Evolutionary conservation across 2,329 filamentous ascomycete species (phyloP), one percentile per base, ranked within the genome.

Genomic region (Dothistroma pini): DNA sequence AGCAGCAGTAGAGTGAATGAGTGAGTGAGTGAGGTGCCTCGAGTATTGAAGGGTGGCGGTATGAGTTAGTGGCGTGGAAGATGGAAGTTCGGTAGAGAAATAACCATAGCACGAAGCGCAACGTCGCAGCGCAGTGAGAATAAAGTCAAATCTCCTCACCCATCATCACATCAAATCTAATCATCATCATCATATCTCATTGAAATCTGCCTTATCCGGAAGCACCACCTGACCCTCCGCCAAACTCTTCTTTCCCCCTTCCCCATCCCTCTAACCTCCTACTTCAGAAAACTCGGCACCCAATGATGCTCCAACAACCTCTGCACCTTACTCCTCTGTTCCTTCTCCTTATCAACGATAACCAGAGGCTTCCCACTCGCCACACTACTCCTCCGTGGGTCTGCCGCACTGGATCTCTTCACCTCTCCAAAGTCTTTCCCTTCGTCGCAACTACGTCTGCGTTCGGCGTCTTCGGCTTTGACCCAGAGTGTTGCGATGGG

Each of bases 301-400:
- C 58, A 60, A 47, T 55, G 60, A 61, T 65, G 63, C 25, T 60
- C 63, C 49, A 63, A 57, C 8, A 65, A 52, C 61, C 52, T 63
- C 54, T 59, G 32, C 41, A 65, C 54, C 44, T 32, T 35, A 21
- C 57, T 59, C 22, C 63, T 56, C 49, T 65, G 59, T 58, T 63
- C 60, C 59, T 61, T 65, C 63, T 65, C 63, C 22, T 57, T 54
- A 54, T 65, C 63, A 11, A 54, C 44, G n/a, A n/a, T n/a, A 25
- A 29, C 4, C 51, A 53, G 8, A 8, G 14, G 14, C 41, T 44
- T 44, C 41, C 41, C 31, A 38, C 60, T 62, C 63, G 58, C 61
- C 10, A 65, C 58, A 21, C 53, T 61, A 25, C 44, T 55, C 7
- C 58, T 57, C 32, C 58, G 54, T 12, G 51, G 34, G 48, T 48